These are phyloP conservation scores for Kalmanozyma brasiliensis DNA, from an alignment of 1,284 basidiomycete genomes.

Conservation along the genomic window DNA sequence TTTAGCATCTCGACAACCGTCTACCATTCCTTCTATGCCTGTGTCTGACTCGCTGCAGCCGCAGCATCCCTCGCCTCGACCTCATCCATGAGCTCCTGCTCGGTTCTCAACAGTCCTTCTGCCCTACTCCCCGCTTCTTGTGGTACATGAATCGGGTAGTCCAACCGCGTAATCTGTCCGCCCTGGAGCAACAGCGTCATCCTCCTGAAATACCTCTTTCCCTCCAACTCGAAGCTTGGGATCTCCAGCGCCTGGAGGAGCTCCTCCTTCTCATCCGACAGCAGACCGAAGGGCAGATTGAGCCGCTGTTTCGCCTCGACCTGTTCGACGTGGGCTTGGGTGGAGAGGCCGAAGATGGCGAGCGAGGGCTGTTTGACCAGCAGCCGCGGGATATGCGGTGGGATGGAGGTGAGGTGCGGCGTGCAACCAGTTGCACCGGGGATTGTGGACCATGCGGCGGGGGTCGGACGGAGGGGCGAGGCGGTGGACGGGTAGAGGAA, in stretches of 20 bases:
- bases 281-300: conserved; percentile 30
- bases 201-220: conserved; percentile 24
- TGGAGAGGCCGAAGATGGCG: conserved; percentile 54
- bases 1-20: conserved; percentile 2
- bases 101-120: conserved; percentile 41
- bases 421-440: conserved; percentile 40
- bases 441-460: conserved; percentile 32
- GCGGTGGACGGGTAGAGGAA: conserved; percentile 49
- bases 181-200: conserved; percentile 57
- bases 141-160: conserved; percentile 51
- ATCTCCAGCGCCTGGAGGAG: conserved; percentile 44
- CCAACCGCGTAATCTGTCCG: conserved; percentile 56
- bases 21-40: not conserved
- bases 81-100: conserved; percentile 41
- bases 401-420: conserved; percentile 43
- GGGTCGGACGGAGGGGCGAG: conserved; percentile 13
- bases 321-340: conserved; percentile 37
- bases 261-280: conserved; percentile 35
- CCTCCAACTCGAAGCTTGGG: conserved; percentile 42
- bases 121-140: conserved; percentile 46
- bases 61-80: conserved; percentile 47
- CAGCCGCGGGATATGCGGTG: conserved; percentile 20
- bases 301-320: conserved; percentile 25
- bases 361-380: conserved; percentile 42
- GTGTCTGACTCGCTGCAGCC: conserved; percentile 11